These are phyloP conservation scores for Cardamine chenopodiifolia DNA, from an alignment of 345 rosid genomes.

Conservation along the genomic window DNA sequence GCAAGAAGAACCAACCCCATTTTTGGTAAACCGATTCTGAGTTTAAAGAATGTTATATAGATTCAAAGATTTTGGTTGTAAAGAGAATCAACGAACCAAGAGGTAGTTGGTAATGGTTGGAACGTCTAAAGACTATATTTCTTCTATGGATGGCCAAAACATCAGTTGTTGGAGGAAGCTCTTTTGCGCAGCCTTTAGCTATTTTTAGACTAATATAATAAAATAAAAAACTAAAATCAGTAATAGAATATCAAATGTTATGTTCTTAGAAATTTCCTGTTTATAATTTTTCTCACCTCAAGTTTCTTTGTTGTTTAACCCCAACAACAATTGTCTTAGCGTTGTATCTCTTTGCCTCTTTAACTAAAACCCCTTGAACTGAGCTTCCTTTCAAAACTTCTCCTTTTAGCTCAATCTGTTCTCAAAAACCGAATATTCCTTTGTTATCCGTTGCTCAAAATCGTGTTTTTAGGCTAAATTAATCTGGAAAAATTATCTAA, in stretches of 20 bases:
- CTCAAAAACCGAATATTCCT: slow-evolving; percentile 2
- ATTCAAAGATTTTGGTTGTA: not conserved
- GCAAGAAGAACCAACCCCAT: slow-evolving; percentile 32
- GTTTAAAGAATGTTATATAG: slow-evolving; percentile 10
- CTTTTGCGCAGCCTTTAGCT: slow-evolving; percentile 73
- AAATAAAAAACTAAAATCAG: slow-evolving; percentile 26
- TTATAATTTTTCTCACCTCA: slow-evolving; percentile 49
- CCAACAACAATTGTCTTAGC: slow-evolving; percentile 73
- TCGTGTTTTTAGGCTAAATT: not conserved
- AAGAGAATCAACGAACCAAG: slow-evolving; percentile 51
- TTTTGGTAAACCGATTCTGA: slow-evolving; percentile 13
- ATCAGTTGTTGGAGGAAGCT: slow-evolving; percentile 63
- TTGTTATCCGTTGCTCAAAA: not conserved
- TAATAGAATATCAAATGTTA: not conserved
- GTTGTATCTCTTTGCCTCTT: slow-evolving; percentile 63
- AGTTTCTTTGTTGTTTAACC: slow-evolving; percentile 48
- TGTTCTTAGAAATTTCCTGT: too few relatives aligned
- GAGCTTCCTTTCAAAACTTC: slow-evolving; percentile 57
- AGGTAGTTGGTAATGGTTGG: slow-evolving; percentile 54
- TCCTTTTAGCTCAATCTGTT: slow-evolving; percentile 70
- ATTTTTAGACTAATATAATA: slow-evolving; percentile 40
- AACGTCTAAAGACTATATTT: slow-evolving; percentile 65
- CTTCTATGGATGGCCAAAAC: slow-evolving; percentile 77
- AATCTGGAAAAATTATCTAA: not conserved
- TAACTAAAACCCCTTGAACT: slow-evolving; percentile 55